phyloP scores from a whole-genome alignment of 139 green algal genomes.

The Gonium pectorale region DNA sequence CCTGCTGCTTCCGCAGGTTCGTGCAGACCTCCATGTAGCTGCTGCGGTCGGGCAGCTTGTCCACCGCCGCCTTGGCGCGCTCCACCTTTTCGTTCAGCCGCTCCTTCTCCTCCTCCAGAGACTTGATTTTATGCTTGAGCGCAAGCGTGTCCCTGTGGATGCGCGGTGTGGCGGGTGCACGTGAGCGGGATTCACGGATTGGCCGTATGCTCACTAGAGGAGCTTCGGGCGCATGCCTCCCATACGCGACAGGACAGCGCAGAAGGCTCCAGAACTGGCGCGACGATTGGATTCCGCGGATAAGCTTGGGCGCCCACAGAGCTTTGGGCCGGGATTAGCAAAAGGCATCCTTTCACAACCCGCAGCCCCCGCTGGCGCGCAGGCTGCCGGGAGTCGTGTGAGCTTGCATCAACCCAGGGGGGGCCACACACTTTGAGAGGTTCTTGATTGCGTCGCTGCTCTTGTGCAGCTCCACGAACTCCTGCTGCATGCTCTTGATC shows the following conservation, averaged over 20 bases:
- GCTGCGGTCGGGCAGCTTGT: constrained; percentile 58
- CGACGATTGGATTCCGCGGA: too few relatives aligned
- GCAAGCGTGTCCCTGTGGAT: constrained; percentile 60
- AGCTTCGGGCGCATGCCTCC: too few relatives aligned
- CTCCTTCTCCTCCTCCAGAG: constrained; percentile 70
- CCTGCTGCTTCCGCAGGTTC: constrained; percentile 64
- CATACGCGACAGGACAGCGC: too few relatives aligned
- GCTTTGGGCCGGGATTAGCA: too few relatives aligned
- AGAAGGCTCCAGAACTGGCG: too few relatives aligned
- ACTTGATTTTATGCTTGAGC: constrained; percentile 59
- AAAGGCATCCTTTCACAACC: too few relatives aligned
- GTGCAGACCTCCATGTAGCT: constrained; percentile 67
- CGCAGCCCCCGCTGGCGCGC: too few relatives aligned
- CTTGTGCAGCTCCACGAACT: constrained; percentile 72
- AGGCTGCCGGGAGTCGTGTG: too few relatives aligned
- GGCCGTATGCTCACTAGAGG: too few relatives aligned
- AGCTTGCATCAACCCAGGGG: too few relatives aligned
- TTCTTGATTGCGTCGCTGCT: constrained; percentile 59
- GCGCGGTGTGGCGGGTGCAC: background rate
- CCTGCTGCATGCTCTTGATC: constrained; percentile 67
- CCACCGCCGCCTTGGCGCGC: constrained; percentile 54
- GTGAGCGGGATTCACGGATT: too few relatives aligned
- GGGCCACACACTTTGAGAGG: constrained; percentile 65
- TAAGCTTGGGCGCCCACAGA: too few relatives aligned
- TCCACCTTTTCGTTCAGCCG: constrained; percentile 66